Evolutionary conservation across 208 protist genomes (phyloP), one percentile per base, ranked within the genome.

Genomic region (Trypanosoma boissoni): DNA sequence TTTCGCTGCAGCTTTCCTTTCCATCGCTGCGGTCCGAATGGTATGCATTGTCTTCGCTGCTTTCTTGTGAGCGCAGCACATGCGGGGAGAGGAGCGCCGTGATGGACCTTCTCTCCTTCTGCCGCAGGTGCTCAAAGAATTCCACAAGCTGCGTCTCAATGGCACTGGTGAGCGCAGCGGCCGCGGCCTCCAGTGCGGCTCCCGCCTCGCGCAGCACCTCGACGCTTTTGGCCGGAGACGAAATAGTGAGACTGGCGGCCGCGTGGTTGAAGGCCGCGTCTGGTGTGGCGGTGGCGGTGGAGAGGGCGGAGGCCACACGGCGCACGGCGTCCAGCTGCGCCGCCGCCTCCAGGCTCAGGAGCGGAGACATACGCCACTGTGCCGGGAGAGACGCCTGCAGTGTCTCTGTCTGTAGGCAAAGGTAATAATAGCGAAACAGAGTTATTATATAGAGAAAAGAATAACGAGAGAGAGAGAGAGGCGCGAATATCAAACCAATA

Each of bases 91-190:
- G 34, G 8, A 39, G 34, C 34, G 34, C 34, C 8, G 34, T 39
- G 34, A 39, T 39, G 34, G 34, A 39, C 28, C 12, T 20, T 4
- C 44, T 8, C 57, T 78, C 68, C 56, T 88, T 88, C 9, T 39
- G 31, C 14, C 63, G 64, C 66, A 88, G 53, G 59, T 89, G 73
- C 0, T 61, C 61, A 48, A 83, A 94, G 48, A 94, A 94, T 27
- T 76, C 72, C 12, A 86, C 68, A 8, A 90, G 34, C 29, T 79
- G 68, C 0, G 24, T 46, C 44, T 87, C 81, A 9, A 90, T 52
- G 3, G 58, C 52, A 43, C 7, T 37, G 39, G 70, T 43, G 29
- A 94, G 67, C 36, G 62, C 34, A 16, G 28, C 39, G 6, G 43
- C 39, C 2, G 66, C 27, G 21, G 54, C 21, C 4, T 64, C 52